A percentile compares a stretch with the other conserved stretches of the same genome.
phyloP scores from a whole-genome alignment of 345 rosid species.

The Salix brachista region DNA sequence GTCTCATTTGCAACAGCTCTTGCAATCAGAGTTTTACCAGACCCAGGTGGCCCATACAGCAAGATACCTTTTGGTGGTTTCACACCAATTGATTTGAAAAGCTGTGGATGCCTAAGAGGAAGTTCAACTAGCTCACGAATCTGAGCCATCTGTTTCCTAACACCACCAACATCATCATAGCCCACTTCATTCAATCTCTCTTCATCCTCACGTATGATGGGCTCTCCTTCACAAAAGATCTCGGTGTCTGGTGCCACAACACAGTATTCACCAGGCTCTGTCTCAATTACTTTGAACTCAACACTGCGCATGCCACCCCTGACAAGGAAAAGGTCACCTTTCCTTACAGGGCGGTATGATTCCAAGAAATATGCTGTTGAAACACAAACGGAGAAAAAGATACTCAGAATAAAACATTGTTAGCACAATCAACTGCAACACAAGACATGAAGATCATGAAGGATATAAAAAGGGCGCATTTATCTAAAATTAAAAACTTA shows the following conservation, averaged over 20 bases:
- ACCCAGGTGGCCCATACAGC: conserved; percentile 8
- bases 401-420: not conserved
- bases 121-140: conserved; percentile 12
- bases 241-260: conserved; percentile 9
- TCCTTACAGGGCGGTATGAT: conserved; percentile 4
- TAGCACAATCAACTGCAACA: not conserved
- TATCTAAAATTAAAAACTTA: conserved; percentile 5
- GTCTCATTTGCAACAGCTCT: conserved; percentile 14
- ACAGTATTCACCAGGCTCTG: conserved; percentile 10
- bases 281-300: conserved; percentile 9
- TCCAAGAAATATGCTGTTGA: conserved; percentile 19
- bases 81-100: conserved; percentile 11
- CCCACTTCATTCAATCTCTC: conserved; percentile 10
- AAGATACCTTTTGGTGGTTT: conserved; percentile 14
- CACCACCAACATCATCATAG: conserved; percentile 14
- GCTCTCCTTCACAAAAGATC: conserved; percentile 14
- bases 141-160: conserved; percentile 14
- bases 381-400: not conserved
- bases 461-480: not conserved
- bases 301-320: conserved; percentile 15
- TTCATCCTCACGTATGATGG: conserved; percentile 9
- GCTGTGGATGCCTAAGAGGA: conserved; percentile 14
- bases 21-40: conserved; percentile 12
- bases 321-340: conserved; percentile 6
- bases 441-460: not conserved